Evolutionary conservation across 1,139 yeast genomes (phyloP).

Genomic region (Geotrichum siamense): DNA sequence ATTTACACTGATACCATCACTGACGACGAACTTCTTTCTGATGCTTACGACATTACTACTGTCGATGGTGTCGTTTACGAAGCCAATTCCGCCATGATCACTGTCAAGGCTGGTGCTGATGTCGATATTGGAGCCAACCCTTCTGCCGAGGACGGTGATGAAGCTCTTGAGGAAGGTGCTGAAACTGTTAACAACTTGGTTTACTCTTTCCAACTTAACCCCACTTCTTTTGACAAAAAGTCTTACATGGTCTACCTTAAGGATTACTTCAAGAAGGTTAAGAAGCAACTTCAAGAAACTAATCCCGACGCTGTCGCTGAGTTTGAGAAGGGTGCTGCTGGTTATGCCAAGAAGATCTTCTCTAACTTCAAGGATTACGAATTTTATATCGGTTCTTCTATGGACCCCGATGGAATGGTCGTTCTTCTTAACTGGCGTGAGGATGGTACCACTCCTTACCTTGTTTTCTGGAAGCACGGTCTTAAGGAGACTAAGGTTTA

Average conservation of each 20-base stretch:
- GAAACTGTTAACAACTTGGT: slow-evolving; percentile 96
- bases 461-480: slow-evolving; percentile 99
- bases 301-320: slow-evolving; percentile 78
- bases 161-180: slow-evolving; percentile 68
- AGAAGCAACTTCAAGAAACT: slow-evolving; percentile 79
- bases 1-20: slow-evolving; percentile 61
- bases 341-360: slow-evolving; percentile 92
- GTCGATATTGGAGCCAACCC: slow-evolving; percentile 99
- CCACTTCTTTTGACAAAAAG: slow-evolving; percentile 94
- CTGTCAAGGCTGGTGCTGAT: slow-evolving; percentile 74
- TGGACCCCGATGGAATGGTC: slow-evolving; percentile 99
- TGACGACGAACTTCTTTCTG: slow-evolving; percentile 93
- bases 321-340: slow-evolving; percentile 95
- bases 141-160: slow-evolving; percentile 91
- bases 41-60: slow-evolving; percentile 82
- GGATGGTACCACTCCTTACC: slow-evolving; percentile 97
- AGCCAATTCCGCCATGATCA: slow-evolving; percentile 93
- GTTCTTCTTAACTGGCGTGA: slow-evolving; percentile 99
- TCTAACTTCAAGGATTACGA: slow-evolving; percentile 98
- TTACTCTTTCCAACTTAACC: slow-evolving; percentile 96
- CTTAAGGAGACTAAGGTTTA: slow-evolving; percentile 81
- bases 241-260: slow-evolving; percentile 91
- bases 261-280: slow-evolving; percentile 96
- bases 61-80: slow-evolving; percentile 92
- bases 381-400: slow-evolving; percentile 98